Evolutionary conservation across 495 filamentous ascomycete species (phyloP).

Genomic region (Penicillium bialowiezense): DNA sequence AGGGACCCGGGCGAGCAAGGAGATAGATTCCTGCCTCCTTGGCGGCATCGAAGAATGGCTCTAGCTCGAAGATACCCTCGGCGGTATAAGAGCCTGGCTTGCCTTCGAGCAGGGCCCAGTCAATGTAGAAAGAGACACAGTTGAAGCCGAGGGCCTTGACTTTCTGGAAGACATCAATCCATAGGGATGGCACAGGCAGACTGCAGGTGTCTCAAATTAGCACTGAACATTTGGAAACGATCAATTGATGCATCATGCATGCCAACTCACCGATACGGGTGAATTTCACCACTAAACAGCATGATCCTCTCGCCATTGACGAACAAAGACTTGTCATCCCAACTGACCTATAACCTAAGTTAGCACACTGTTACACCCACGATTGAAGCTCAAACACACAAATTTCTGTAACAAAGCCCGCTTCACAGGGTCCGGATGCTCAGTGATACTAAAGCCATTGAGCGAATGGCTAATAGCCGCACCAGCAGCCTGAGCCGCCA

Average conservation of each 20-base stretch:
- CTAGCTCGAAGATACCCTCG: conserved; percentile 65
- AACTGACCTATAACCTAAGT: conserved; percentile 55
- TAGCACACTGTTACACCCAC: not conserved
- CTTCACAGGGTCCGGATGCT: conserved; percentile 36
- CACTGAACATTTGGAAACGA: not conserved
- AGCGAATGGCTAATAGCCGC: conserved; percentile 35
- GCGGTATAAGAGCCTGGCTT: conserved; percentile 65
- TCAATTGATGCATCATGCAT: not conserved
- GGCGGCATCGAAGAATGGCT: conserved; percentile 72
- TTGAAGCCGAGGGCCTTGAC: conserved; percentile 76
- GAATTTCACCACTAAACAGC: conserved; percentile 72
- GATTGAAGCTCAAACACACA: conserved; percentile 16
- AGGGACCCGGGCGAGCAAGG: conserved; percentile 68
- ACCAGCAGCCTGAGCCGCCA: conserved; percentile 38
- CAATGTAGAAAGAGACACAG: conserved; percentile 69
- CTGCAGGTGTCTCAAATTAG: conserved; percentile 29
- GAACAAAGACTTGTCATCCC: conserved; percentile 73
- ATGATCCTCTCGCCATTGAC: conserved; percentile 68
- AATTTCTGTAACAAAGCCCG: conserved; percentile 38
- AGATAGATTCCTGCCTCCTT: conserved; percentile 68
- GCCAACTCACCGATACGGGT: conserved; percentile 55
- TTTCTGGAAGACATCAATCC: conserved; percentile 76
- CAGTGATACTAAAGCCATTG: conserved; percentile 34
- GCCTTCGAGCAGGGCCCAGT: conserved; percentile 81
- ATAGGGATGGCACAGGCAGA: conserved; percentile 69